Evolutionary conservation across 2,329 filamentous ascomycete species (phyloP), one percentile per base, ranked within the genome.

Genomic region (Cytospora chrysosperma): DNA sequence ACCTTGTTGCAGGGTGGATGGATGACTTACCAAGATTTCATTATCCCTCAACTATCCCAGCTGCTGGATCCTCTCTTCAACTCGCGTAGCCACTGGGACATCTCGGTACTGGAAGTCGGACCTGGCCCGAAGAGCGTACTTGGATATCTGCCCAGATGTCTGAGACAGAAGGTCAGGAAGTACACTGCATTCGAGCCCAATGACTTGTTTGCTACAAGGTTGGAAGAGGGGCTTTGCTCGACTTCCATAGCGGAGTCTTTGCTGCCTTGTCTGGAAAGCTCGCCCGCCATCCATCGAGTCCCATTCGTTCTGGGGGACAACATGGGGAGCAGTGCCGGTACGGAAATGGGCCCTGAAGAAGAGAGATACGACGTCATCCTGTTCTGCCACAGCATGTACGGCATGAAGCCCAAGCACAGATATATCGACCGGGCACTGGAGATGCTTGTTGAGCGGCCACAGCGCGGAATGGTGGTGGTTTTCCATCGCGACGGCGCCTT

Each of bases 351-450:
- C 34, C 66, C 71, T 60, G 34, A 56, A 1, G 68, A 73, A 34
- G 70, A 77, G 26, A 79, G 75, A 64, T 88, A 80, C 68, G 79
- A 88, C 66, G 15, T 87, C 49, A 71, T 88, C 21, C 69, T 89
- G 5, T 86, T 88, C 72, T 88, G 85, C 67, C 85, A 88, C 70
- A 87, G 86, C 74, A 81, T 88, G 80, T 87, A 88, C 67, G 84
- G 83, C 64, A 82, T 88, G 80, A 76, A 75, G 0, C 76, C 77
- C 2, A 82, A 84, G 67, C 68, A 66, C n/a, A 70, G 17, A 1
- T 78, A 77, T 64, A 79, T 88, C 65, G 70, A 80, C 69, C 68
- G 65, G 21, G 78, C 82, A 2, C 69, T 88, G 9, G 67, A 71
- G 21, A 76, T 85, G 77, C 81, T 88, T 34, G 71, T 67, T 65